These are phyloP conservation scores for Mortierella sp. DNA, from an alignment of 371 early-diverging fungal species.

Conservation along the genomic window DNA sequence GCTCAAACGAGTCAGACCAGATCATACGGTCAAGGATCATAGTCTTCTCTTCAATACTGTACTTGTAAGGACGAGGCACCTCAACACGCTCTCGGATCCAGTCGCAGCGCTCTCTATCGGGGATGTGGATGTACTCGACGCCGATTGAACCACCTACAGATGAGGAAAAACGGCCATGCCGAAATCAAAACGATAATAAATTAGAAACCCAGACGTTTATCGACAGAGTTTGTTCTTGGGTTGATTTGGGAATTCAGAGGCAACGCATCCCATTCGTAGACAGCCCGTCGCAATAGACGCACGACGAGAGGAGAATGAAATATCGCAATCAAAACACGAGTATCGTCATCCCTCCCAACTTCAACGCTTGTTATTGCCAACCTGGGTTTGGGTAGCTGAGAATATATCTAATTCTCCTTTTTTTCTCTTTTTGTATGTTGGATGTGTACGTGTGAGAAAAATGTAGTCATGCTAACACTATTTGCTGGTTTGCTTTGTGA, in stretches of 20 bases:
- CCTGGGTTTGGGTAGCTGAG: too few relatives aligned
- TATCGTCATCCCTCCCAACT: too few relatives aligned
- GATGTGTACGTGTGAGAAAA: too few relatives aligned
- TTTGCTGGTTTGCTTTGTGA: too few relatives aligned
- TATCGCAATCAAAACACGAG: constrained; percentile 5
- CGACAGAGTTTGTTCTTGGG: neutral
- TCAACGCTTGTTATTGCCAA: too few relatives aligned
- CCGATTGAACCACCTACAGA: constrained; percentile 87
- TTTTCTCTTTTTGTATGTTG: too few relatives aligned
- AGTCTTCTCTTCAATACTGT: constrained; percentile 87
- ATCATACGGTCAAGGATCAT: constrained; percentile 95
- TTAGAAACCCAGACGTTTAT: neutral
- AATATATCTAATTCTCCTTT: too few relatives aligned
- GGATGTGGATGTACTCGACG: constrained; percentile 96
- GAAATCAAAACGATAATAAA: constrained; percentile 2
- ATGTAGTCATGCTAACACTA: too few relatives aligned
- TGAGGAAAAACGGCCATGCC: constrained; percentile 8
- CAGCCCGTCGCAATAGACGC: neutral
- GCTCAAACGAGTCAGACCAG: constrained; percentile 97
- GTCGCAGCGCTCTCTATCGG: constrained; percentile 95
- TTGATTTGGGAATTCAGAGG: neutral
- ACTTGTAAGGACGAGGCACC: constrained; percentile 88
- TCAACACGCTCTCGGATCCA: constrained; percentile 96
- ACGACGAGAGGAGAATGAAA: constrained; percentile 1
- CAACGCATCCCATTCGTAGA: constrained; percentile 6